Evolutionary conservation across 2,329 filamentous ascomycete genomes (phyloP).

Genomic region (Hypoxylon sp.): DNA sequence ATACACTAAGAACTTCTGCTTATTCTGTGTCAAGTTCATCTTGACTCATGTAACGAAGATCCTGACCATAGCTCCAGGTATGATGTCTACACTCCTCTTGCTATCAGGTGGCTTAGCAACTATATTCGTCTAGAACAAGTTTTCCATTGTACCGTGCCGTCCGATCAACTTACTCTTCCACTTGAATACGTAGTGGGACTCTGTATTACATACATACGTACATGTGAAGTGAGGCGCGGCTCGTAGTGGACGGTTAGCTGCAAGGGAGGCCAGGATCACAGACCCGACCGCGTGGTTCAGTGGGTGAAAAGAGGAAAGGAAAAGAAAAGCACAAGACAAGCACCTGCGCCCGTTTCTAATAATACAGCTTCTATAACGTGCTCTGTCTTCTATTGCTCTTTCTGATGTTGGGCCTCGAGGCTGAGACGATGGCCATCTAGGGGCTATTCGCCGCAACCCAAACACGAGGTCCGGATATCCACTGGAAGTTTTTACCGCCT

Average conservation of each 20-base stretch:
- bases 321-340: constrained; percentile 17
- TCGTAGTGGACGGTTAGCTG: constrained; percentile 10
- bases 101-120: constrained; percentile 28
- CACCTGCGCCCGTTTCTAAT: constrained; percentile 41
- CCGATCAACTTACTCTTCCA: constrained; percentile 8
- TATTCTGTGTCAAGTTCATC: not conserved
- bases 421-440: constrained; percentile 25
- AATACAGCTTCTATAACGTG: not conserved
- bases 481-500: constrained; percentile 23
- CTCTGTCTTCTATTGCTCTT: constrained; percentile 16
- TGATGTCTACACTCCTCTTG: constrained; percentile 1
- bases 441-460: constrained; percentile 11
- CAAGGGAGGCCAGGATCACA: constrained; percentile 21
- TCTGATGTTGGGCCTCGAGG: not conserved
- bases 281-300: constrained; percentile 18
- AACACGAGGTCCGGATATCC: constrained; percentile 21
- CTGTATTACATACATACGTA: constrained; percentile 14
- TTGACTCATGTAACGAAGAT: constrained; percentile 9
- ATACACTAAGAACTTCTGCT: not conserved
- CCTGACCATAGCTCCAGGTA: not conserved
- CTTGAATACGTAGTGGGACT: not conserved
- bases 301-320: constrained; percentile 3
- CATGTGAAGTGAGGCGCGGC: constrained; percentile 8
- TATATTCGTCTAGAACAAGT: constrained; percentile 22
- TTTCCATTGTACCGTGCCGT: constrained; percentile 12